Evolutionary conservation across 805 yeast genomes (phyloP), one percentile per base, ranked within the genome.

Genomic region (Tetrapisispora namnaoensis): DNA sequence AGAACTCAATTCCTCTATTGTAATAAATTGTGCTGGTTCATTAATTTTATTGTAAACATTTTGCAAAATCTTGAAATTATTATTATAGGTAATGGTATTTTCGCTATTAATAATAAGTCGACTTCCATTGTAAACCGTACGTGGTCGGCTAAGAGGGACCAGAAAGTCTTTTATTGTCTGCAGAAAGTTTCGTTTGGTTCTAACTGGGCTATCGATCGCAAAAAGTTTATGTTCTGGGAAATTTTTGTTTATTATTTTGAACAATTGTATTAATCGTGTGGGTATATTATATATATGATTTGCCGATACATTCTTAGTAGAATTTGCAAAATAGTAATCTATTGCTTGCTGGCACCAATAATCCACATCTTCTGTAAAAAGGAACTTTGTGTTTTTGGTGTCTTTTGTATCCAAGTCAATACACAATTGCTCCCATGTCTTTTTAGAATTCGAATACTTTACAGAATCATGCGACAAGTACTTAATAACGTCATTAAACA

Each of bases 401-500:
- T 24, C 16, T 27, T 18, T 20, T 22, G 28, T 24, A 42, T 18
- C 17, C 28, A 50, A 37, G n/a, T 55, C 56, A 17, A 61, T 40
- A 37, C 45, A 59, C 7, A 62, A 51, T 51, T 64, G 68, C 48
- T 57, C 54, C 67, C 67, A 62, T 22, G 21, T 35, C 1, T 50
- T 42, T 2, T 21, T 21, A 5, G 30, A 22, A 11, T 46, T 27
- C 4, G 52, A 50, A 37, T 45, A 58, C 36, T 45, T 47, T 1
- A 64, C 62, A 20, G 59, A 37, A 51, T 64, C 68, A 44, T 62
- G 64, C 0, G 65, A 46, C 2, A 57, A 48, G 42, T 60, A 52
- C 45, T 55, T 53, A 1, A 62, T 37, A 11, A 64, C 50, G 51
- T 64, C 68, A 48, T 64, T 58, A 14, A 61, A 46, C 55, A 64